A percentile compares a stretch with the other conserved stretches of the same genome.
These are phyloP conservation scores for Aspergillus aculeatinus DNA, from an alignment of 2,329 filamentous ascomycete species.

Conservation along the genomic window DNA sequence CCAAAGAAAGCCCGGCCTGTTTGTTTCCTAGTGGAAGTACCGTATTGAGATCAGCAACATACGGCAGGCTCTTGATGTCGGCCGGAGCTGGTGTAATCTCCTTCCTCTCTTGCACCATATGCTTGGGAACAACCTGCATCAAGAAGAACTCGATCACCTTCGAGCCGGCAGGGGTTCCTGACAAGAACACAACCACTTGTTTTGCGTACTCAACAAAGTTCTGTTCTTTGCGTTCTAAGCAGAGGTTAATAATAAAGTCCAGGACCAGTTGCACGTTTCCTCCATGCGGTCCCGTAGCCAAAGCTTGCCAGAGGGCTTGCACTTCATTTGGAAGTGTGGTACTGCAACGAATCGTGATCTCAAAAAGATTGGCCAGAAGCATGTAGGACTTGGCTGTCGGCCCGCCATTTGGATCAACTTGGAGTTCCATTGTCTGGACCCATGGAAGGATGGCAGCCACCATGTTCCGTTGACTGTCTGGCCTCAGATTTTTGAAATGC, in stretches of 20 bases:
- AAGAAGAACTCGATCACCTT: conserved; percentile 94
- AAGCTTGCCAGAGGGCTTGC: conserved; percentile 93
- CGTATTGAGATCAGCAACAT: conserved; percentile 79
- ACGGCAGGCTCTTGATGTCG: conserved; percentile 74
- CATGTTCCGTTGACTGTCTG: conserved; percentile 85
- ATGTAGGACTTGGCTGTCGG: conserved; percentile 93
- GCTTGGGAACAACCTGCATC: conserved; percentile 85
- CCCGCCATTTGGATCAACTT: conserved; percentile 85
- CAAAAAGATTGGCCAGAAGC: conserved; percentile 87
- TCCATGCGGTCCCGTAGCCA: conserved; percentile 87
- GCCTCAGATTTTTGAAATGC: conserved; percentile 84
- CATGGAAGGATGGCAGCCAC: conserved; percentile 92
- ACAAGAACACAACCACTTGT: conserved; percentile 94
- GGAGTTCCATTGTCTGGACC: conserved; percentile 91
- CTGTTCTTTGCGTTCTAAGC: conserved; percentile 89
- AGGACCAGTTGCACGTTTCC: conserved; percentile 93
- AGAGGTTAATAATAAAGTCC: conserved; percentile 94
- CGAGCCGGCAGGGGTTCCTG: conserved; percentile 77
- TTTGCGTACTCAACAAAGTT: conserved; percentile 98
- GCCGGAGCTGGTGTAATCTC: conserved; percentile 62
- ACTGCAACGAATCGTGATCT: conserved; percentile 92
- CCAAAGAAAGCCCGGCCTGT: conserved; percentile 84
- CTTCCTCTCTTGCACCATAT: conserved; percentile 94
- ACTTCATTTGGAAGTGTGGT: conserved; percentile 91
- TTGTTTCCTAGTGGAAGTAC: conserved; percentile 86